Percentiles rank a stretch among this genome's conserved stretches.
Evolutionary conservation across 306 rosid species (phyloP).

Genomic region (Vigna mungo): DNA sequence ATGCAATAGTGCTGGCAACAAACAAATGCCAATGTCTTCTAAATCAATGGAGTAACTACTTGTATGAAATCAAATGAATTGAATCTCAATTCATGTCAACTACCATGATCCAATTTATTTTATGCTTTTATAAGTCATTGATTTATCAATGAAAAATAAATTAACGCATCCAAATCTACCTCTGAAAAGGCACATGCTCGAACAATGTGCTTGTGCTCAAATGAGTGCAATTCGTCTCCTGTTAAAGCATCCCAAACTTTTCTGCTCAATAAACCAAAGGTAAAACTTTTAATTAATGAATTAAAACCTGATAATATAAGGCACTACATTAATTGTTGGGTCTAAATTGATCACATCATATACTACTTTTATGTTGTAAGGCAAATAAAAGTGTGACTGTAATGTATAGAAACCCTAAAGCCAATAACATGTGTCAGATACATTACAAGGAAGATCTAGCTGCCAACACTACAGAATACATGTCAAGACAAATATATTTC

Average conservation of each 20-base stretch:
- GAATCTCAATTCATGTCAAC: background rate
- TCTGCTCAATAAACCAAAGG: constrained; percentile 59
- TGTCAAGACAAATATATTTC: background rate
- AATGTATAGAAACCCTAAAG: background rate
- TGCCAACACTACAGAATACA: background rate
- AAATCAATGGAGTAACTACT: background rate
- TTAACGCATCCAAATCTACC: constrained; percentile 55
- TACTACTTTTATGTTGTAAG: background rate
- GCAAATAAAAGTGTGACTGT: constrained; percentile 1
- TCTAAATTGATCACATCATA: background rate
- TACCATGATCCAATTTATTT: constrained; percentile 12
- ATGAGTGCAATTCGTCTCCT: constrained; percentile 89
- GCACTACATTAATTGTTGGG: background rate
- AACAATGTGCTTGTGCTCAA: constrained; percentile 98
- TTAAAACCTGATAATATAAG: background rate
- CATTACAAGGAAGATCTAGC: background rate
- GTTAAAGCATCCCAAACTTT: constrained; percentile 98
- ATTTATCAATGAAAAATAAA: background rate
- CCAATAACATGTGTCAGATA: background rate
- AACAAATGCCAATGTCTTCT: background rate
- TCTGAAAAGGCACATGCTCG: constrained; percentile 96
- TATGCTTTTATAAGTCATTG: background rate
- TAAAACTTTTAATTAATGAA: constrained; percentile 20
- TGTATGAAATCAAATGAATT: background rate
- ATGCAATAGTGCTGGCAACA: background rate